A percentile compares a stretch with the other conserved stretches of the same genome.
Conservation (phyloP, 306 rosid genomes). For the Echinosophora koreensis region DNA sequence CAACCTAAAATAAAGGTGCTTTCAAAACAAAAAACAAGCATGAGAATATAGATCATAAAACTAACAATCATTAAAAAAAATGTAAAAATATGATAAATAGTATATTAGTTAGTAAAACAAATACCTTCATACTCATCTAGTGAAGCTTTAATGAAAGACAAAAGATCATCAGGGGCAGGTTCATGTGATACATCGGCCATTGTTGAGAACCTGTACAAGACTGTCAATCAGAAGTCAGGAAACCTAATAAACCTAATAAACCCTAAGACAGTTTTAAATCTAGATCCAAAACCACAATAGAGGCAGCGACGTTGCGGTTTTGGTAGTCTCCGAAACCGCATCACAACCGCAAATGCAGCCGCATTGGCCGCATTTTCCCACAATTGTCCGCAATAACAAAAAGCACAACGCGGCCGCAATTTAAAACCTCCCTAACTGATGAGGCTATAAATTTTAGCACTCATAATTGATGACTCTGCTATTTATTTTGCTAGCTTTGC, state of each 20-base stretch:
- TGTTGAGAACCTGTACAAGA: constrained; percentile 70
- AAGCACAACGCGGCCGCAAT: no score
- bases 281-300: no score
- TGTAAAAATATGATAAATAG: neutral
- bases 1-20: neutral
- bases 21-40: neutral
- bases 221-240: constrained; percentile 66
- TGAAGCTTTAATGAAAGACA: constrained; percentile 71
- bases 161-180: constrained; percentile 55
- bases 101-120: constrained; percentile 37
- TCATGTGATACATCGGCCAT: constrained; percentile 54
- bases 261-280: no score
- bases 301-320: no score
- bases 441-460: neutral
- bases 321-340: no score
- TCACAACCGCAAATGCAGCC: no score
- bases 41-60: constrained; percentile 16
- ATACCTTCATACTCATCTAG: constrained; percentile 76
- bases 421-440: neutral
- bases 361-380: no score
- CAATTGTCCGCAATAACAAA: no score
- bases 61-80: neutral
- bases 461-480: neutral
- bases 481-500: neutral
- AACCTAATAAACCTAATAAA: constrained; percentile 51